Base-by-base conservation (phyloP, 1,139 yeast species). In the Blastobotrys niveus region DNA sequence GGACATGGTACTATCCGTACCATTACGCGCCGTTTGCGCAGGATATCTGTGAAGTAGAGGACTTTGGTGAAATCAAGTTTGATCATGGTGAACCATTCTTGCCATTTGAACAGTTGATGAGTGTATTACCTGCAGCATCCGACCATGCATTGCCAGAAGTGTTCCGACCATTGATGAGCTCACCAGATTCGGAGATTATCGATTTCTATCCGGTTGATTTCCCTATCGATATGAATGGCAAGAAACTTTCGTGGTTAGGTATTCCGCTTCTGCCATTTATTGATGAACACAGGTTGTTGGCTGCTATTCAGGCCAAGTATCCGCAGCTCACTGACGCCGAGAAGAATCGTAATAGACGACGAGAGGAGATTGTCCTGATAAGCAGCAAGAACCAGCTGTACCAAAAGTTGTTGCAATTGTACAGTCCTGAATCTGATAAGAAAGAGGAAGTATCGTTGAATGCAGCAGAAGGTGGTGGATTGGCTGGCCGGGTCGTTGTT, bases 21-120 rank as follows among this genome's bases (percentile, higher is more conserved):
- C 98, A 93, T 62, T 93, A 93, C 66, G 97, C 98, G 0, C 99
- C 99, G 17, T 88, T 91, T 71, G 97, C 97, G 0, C 74, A 83
- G 7, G 99, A 93, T 62, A 83, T 93, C 58, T 69, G 65, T 3
- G 76, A 79, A 41, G 66, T 88, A 36, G 72, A 75, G 1, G n/a
- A n/a, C n/a, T 22, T 29, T 22, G 24, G 37, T 15, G 79, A 75
- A 27, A 72, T 89, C 38, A 65, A 69, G 33, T 89, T 91, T 59
- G 72, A 75, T 10, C 62, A 68, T 33, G 96, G 96, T 3, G 71
- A 72, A 48, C 98, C 99, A 5, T 89, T 91, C 64, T 66, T 79
- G 54, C 99, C 99, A 1, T 93, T 75, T 64, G 99, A 93, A 62
- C 99, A 93, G 67, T 76, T 93, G 57, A 89, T 93, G 96, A 83